Base-by-base conservation (phyloP, 1,284 basidiomycete species). In the Trametes versicolor region DNA sequence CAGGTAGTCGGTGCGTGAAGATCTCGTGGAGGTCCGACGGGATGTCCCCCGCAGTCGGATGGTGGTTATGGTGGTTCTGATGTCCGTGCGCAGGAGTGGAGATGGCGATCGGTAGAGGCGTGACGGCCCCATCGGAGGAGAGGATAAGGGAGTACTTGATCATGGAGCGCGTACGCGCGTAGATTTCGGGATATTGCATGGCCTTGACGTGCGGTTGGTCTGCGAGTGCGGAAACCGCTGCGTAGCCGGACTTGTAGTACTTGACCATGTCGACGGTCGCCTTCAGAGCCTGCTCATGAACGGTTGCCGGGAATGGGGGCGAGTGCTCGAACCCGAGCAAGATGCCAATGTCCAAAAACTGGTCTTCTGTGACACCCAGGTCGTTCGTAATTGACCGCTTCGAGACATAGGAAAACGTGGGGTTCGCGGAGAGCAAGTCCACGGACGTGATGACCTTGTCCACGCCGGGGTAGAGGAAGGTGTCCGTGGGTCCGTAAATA, bases 261-360 rank as follows among this genome's bases (percentile, higher is more conserved):
- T 92, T 92, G 76, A 98, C 88, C 83, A 96, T 90, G 76, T 97
- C 95, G 58, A 96, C 89, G 23, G 92, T 92, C 21, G 90, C 87
- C 73, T 94, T 95, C 66, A 97, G 81, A 0, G 88, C 87, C 74
- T 93, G 91, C 68, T 92, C 91, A 77, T 92, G 92, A 63, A 85
- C 85, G 64, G 85, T 92, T 58, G 92, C 94, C 43, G 93, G 96
- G 86, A 97, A 97, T 13, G 96, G 90, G 2, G 90, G 88, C 8
- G 90, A 91, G 72, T 95, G 86, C 43, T 97, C 94, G 70, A 92
- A 97, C 29, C 98, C 98, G 43, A 97, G 89, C 43, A 99, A 86
- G 70, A 99, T 92, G 23, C 91, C 92, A 67, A 96, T 85, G 77
- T 99, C 97, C 69, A 99, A 89, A 81, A 99, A 98, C 76, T 98